phyloP scores from a whole-genome alignment of 371 early-diverging fungal genomes.

The Dinochytrium kinnereticum region DNA sequence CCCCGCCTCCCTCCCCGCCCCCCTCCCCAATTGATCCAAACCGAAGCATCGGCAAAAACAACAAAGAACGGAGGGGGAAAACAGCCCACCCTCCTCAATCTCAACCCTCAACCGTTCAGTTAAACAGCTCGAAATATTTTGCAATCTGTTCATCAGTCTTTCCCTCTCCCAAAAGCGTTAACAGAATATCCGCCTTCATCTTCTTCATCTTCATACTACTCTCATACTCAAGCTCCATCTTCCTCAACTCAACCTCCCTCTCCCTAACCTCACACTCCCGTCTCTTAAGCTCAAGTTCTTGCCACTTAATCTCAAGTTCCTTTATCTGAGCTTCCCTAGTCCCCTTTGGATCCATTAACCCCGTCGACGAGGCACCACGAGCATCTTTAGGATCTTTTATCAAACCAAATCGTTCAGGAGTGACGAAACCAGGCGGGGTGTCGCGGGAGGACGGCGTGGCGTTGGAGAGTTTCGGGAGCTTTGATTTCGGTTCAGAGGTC shows the following conservation, averaged over 20 bases:
- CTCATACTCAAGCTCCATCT: neutral
- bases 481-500: neutral
- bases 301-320: slow-evolving; percentile 5
- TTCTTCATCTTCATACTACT: slow-evolving; percentile 8
- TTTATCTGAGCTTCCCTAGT: neutral
- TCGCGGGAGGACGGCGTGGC: too few species aligned
- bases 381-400: neutral
- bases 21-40: too few species aligned
- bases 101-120: too few species aligned
- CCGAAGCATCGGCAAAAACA: too few species aligned
- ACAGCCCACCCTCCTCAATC: too few species aligned
- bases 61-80: too few species aligned
- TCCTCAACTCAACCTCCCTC: slow-evolving; percentile 10
- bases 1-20: too few species aligned
- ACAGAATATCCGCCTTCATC: slow-evolving; percentile 3
- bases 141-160: slow-evolving; percentile 10
- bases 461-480: neutral
- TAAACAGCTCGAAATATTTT: slow-evolving; percentile 8
- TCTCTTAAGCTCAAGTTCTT: neutral
- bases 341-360: neutral
- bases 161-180: neutral
- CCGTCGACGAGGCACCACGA: neutral
- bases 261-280: slow-evolving; percentile 1
- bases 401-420: neutral
- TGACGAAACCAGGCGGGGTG: neutral